phyloP scores from a whole-genome alignment of 1,139 yeast genomes.

The Pichia cactophila region DNA sequence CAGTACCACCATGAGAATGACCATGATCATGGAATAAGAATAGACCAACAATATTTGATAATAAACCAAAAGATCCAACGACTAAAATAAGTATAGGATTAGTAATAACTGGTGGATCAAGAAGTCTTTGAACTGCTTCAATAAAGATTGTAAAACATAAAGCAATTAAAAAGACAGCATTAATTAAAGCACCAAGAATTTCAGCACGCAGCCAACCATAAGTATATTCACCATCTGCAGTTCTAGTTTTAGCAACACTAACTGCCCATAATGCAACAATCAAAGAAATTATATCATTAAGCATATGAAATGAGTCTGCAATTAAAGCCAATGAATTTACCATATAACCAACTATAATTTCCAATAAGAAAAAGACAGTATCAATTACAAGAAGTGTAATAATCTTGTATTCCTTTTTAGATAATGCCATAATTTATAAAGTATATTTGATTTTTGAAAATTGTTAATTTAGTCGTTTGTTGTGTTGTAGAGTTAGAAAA shows the following conservation, averaged over 20 bases:
- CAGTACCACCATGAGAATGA: slow-evolving; percentile 36
- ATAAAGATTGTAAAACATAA: slow-evolving; percentile 85
- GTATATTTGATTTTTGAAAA: background rate
- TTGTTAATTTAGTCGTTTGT: background rate
- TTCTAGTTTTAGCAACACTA: slow-evolving; percentile 70
- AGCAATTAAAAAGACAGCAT: slow-evolving; percentile 88
- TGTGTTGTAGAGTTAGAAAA: too few relatives aligned
- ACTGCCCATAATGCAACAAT: slow-evolving; percentile 97
- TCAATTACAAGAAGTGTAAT: slow-evolving; percentile 67
- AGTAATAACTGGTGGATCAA: slow-evolving; percentile 69
- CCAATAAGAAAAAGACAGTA: slow-evolving; percentile 76
- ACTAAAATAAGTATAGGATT: slow-evolving; percentile 73
- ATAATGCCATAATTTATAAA: slow-evolving; percentile 12
- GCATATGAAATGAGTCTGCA: slow-evolving; percentile 97
- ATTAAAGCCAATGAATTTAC: slow-evolving; percentile 88
- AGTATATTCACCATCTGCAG: slow-evolving; percentile 82
- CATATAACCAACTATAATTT: slow-evolving; percentile 76
- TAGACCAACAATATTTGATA: slow-evolving; percentile 77
- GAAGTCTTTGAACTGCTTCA: slow-evolving; percentile 86
- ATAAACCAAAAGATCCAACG: slow-evolving; percentile 78
- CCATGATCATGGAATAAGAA: slow-evolving; percentile 90
- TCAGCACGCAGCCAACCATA: slow-evolving; percentile 98
- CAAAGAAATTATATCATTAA: slow-evolving; percentile 86
- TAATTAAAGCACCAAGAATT: slow-evolving; percentile 85
- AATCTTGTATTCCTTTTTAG: slow-evolving; percentile 63